These are phyloP conservation scores for Phtheirospermum japonicum DNA, from an alignment of 257 asterid species.

Conservation along the genomic window DNA sequence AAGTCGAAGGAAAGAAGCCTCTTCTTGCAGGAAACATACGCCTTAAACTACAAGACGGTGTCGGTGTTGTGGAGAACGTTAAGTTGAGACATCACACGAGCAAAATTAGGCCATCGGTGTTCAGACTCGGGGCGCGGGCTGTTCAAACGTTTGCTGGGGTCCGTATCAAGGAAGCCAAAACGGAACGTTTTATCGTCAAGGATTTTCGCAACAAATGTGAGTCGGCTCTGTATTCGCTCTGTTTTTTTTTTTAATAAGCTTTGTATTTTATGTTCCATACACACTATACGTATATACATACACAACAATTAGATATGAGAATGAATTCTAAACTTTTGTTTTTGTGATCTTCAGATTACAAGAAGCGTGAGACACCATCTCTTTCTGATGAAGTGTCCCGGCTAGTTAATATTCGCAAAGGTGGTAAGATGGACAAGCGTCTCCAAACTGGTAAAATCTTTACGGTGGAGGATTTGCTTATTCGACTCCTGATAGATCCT, in stretches of 20 bases:
- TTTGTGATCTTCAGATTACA: slow-evolving; percentile 35
- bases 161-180: slow-evolving; percentile 40
- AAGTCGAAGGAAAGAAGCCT: slow-evolving; percentile 37
- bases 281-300: no score
- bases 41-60: slow-evolving; percentile 40
- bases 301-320: no score
- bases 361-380: slow-evolving; percentile 41
- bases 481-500: slow-evolving; percentile 38
- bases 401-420: slow-evolving; percentile 30
- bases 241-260: neutral
- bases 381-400: slow-evolving; percentile 47
- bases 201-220: slow-evolving; percentile 42
- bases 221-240: slow-evolving; percentile 5
- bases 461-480: slow-evolving; percentile 54
- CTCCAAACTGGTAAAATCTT: slow-evolving; percentile 27
- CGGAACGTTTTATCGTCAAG: slow-evolving; percentile 39
- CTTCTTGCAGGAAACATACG: slow-evolving; percentile 37
- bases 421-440: slow-evolving; percentile 31
- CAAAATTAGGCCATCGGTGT: slow-evolving; percentile 23
- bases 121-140: slow-evolving; percentile 44
- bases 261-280: no score
- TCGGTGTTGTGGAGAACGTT: slow-evolving; percentile 27
- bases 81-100: slow-evolving; percentile 32
- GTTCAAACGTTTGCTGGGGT: slow-evolving; percentile 15
- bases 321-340: no score